Percentiles rank a stretch among this genome's conserved stretches.
Conservation (phyloP, 805 yeast species). For the Metschnikowia lochheadii region DNA sequence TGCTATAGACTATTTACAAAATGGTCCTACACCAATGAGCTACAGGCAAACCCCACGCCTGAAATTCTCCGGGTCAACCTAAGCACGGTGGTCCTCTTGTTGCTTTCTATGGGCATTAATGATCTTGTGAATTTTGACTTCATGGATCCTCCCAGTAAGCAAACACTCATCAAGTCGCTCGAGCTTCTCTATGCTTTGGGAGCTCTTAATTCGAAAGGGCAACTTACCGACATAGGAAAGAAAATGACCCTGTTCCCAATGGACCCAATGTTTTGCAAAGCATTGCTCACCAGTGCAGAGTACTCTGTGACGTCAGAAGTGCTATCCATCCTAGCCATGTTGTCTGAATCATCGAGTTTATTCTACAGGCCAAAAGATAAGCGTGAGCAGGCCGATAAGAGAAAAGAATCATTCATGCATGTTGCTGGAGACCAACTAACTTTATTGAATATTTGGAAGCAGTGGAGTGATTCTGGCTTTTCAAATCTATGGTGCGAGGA, state of each 20-base stretch:
- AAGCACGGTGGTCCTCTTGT: constrained; percentile 66
- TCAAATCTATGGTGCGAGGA: constrained; percentile 83
- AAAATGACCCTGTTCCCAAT: constrained; percentile 90
- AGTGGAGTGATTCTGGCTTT: constrained; percentile 66
- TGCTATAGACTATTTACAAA: constrained; percentile 80
- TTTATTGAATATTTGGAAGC: constrained; percentile 67
- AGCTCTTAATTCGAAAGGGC: constrained; percentile 77
- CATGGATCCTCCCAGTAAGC: constrained; percentile 82
- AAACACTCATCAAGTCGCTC: constrained; percentile 67
- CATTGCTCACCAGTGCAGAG: constrained; percentile 58
- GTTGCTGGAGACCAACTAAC: constrained; percentile 77
- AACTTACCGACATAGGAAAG: constrained; percentile 70
- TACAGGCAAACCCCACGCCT: constrained; percentile 78
- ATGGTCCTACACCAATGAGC: constrained; percentile 71
- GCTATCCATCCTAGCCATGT: constrained; percentile 73
- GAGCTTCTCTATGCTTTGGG: constrained; percentile 83
- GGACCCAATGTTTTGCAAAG: constrained; percentile 84
- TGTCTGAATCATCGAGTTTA: constrained; percentile 70
- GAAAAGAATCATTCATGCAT: constrained; percentile 51
- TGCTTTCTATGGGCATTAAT: constrained; percentile 79
- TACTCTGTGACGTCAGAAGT: constrained; percentile 64
- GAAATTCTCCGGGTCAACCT: constrained; percentile 87
- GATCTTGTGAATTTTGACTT: constrained; percentile 83
- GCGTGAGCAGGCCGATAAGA: constrained; percentile 60
- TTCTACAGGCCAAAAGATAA: constrained; percentile 70